Base-by-base conservation (phyloP, 352 stramenopile genomes). In the Plasmopara viticola region DNA sequence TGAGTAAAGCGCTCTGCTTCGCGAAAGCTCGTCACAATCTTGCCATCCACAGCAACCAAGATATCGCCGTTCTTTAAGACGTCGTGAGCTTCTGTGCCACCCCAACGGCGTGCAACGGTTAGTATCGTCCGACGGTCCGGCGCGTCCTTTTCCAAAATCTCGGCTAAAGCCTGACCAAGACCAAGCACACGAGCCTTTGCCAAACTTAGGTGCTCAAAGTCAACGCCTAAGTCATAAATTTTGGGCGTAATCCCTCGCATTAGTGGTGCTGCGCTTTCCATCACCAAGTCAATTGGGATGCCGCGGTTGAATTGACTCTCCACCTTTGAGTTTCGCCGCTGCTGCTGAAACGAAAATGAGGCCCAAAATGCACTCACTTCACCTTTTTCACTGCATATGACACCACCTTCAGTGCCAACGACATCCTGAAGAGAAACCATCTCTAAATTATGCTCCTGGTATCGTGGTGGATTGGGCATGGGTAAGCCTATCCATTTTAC, bases 151-250 rank as follows among this genome's bases (percentile, higher is more conserved):
- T 94, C 77, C 9, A 96, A 64, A 39, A 78, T 70, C 39, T 93
- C 70, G 0, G 86, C 83, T 15, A 93, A 65, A 9, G 74, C 73
- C 53, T 93, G 80, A 10, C 83, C 74, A 6, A 97, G 68, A 7
- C 87, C 86, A 44, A 97, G 77, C 14, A 92, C 87, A 7, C 86
- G 81, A 25, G 80, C 87, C 56, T 95, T 95, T 42, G 86, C 86
- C 18, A 97, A 64, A 58, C 79, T 93, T 47, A 94, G 83, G 55
- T 94, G 78, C 49, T 95, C 79, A 46, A 96, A 89, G 30, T 95
- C 86, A 31, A 89, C 74, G 15, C 78, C 86, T 17, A 95, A 51
- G 51, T 94, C 84, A 64, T 74, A 91, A 25, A 96, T 56, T 62
- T 85, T 69, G 6, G 82, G 84, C 13, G 70, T 77, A 53, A 74